phyloP scores from a whole-genome alignment of 202 grass and related monocot genomes.

The Musa balbisiana region DNA sequence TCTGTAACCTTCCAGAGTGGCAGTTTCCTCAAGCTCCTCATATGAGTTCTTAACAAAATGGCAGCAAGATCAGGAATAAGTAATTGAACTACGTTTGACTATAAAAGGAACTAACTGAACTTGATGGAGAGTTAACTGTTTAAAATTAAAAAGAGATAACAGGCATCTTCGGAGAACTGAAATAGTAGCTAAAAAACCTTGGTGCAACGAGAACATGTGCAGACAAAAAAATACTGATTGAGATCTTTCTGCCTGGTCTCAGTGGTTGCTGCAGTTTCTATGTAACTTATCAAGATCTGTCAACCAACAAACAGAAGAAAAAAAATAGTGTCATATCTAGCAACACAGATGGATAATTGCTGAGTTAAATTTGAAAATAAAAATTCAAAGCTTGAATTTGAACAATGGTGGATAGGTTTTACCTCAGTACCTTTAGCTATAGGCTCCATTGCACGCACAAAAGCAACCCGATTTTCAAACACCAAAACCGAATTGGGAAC shows the following conservation, averaged over 20 bases:
- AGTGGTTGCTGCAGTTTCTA: constrained; percentile 69
- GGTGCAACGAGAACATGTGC: constrained; percentile 53
- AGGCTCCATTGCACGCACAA: constrained; percentile 61
- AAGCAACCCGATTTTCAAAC: constrained; percentile 66
- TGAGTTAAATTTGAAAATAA: not conserved
- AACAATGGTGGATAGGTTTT: constrained; percentile 20
- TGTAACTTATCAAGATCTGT: constrained; percentile 82
- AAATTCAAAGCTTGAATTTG: constrained; percentile 5
- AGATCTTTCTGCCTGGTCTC: constrained; percentile 63
- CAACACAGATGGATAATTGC: constrained; percentile 15
- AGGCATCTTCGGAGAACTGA: not conserved
- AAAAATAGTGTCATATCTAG: constrained; percentile 19
- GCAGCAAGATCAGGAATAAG: not conserved
- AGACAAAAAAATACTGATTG: constrained; percentile 85
- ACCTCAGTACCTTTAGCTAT: constrained; percentile 78
- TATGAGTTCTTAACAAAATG: constrained; percentile 21
- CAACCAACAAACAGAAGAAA: constrained; percentile 14
- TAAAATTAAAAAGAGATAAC: constrained; percentile 1
- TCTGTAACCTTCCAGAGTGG: constrained; percentile 58
- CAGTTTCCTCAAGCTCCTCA: constrained; percentile 42
- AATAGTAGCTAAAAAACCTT: constrained; percentile 37
- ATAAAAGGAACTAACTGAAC: constrained; percentile 6
- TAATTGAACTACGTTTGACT: not conserved
- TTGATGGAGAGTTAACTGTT: not conserved
- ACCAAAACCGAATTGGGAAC: constrained; percentile 86